Conservation (phyloP, 1,284 basidiomycete species). For the Amylostereum chailletii region DNA sequence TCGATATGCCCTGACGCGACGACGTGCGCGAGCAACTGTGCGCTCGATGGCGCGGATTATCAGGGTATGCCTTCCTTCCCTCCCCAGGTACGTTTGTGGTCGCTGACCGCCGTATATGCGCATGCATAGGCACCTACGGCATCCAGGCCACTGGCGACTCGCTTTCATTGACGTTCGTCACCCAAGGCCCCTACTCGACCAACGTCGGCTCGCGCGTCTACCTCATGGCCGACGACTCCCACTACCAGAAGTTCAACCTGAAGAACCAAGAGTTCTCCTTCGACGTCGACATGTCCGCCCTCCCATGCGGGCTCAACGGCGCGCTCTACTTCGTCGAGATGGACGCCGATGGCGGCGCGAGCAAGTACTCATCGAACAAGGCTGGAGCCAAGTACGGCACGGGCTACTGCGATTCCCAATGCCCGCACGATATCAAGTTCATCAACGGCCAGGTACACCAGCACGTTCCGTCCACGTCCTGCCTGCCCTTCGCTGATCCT, state of each 20-base stretch:
- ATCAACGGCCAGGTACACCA: constrained; percentile 39
- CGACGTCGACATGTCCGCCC: constrained; percentile 35
- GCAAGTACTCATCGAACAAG: constrained; percentile 41
- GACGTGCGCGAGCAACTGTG: constrained; percentile 30
- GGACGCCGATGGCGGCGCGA: constrained; percentile 46
- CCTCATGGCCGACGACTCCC: constrained; percentile 30
- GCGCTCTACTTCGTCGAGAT: constrained; percentile 32
- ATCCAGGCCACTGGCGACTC: constrained; percentile 27
- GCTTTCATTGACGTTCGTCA: constrained; percentile 30
- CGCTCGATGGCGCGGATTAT: constrained; percentile 29
- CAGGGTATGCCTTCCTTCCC: constrained; percentile 6
- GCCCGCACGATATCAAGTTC: constrained; percentile 51
- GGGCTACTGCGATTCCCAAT: constrained; percentile 51
- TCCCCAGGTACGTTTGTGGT: background rate
- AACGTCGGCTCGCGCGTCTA: constrained; percentile 35
- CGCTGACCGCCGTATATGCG: background rate
- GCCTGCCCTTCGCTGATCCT: background rate
- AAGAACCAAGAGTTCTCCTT: constrained; percentile 44
- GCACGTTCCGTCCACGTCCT: background rate
- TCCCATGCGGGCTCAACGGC: constrained; percentile 32
- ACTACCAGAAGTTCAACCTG: constrained; percentile 38
- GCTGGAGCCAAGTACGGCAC: constrained; percentile 50
- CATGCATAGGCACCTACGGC: constrained; percentile 23
- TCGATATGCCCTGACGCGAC: constrained; percentile 36
- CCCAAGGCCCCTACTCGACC: constrained; percentile 14